Evolutionary conservation across 495 filamentous ascomycete genomes (phyloP).

Genomic region (Cladorrhinum samala): DNA sequence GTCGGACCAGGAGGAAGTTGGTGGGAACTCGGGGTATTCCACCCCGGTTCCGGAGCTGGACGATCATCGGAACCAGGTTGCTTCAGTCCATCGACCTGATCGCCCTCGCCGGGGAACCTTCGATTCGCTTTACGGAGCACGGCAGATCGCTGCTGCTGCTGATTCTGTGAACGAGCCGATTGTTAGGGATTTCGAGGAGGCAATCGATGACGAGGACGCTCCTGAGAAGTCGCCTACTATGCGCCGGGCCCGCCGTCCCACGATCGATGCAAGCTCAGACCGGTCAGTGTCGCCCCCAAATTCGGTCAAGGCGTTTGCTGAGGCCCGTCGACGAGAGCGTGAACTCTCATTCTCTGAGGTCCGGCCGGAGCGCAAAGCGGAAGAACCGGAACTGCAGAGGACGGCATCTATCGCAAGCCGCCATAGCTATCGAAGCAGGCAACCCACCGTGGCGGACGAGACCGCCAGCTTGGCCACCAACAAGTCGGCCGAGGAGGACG

Average conservation of each 20-base stretch:
- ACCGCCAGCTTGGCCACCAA: slow-evolving; percentile 44
- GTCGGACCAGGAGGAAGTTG: slow-evolving; percentile 51
- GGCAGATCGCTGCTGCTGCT: slow-evolving; percentile 32
- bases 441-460: slow-evolving; percentile 40
- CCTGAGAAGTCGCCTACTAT: slow-evolving; percentile 30
- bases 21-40: slow-evolving; percentile 49
- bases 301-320: slow-evolving; percentile 95
- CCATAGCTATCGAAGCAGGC: slow-evolving; percentile 42
- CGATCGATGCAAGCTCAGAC: slow-evolving; percentile 36
- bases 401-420: slow-evolving; percentile 66
- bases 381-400: slow-evolving; percentile 61
- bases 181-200: slow-evolving; percentile 62
- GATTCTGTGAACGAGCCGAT: slow-evolving; percentile 23
- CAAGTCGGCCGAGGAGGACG: slow-evolving; percentile 68
- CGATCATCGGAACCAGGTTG: slow-evolving; percentile 79
- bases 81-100: slow-evolving; percentile 54
- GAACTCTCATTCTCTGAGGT: slow-evolving; percentile 47
- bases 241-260: slow-evolving; percentile 41
- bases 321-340: slow-evolving; percentile 55
- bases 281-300: slow-evolving; percentile 84
- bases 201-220: slow-evolving; percentile 75
- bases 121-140: slow-evolving; percentile 45
- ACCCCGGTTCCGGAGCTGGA: slow-evolving; percentile 86
- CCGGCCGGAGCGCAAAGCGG: slow-evolving; percentile 29
- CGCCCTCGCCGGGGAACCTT: slow-evolving; percentile 50